Evolutionary conservation across 768 basidiomycete genomes (phyloP).

Genomic region (Rhodotorula graminis): DNA sequence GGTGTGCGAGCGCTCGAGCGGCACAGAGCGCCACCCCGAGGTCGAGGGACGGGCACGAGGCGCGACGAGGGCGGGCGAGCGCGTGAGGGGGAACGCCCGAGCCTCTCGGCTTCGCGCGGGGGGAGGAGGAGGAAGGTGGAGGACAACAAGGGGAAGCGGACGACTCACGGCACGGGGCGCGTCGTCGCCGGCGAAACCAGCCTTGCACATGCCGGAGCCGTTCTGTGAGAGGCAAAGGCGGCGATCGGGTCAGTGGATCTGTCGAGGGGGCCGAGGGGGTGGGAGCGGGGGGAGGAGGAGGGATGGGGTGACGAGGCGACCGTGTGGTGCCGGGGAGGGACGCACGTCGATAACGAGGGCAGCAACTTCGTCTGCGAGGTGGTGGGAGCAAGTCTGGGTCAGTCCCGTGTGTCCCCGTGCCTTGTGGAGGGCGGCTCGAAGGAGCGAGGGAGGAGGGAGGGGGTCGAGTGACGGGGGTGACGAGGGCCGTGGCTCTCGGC

Average conservation of each 20-base stretch:
- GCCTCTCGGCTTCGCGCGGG: no score
- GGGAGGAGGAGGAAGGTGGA: not conserved
- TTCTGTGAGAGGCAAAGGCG: constrained; percentile 54
- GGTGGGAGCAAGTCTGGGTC: not conserved
- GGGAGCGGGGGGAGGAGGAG: constrained; percentile 6
- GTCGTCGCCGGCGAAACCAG: constrained; percentile 81
- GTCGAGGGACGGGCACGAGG: no score
- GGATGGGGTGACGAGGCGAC: constrained; percentile 3
- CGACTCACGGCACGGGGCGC: constrained; percentile 70
- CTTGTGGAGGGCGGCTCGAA: not conserved
- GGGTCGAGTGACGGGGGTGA: constrained; percentile 1
- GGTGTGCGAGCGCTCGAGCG: no score
- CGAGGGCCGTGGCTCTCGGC: not conserved
- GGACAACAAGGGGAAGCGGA: constrained; percentile 1
- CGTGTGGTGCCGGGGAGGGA: not conserved
- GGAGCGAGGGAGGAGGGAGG: not conserved
- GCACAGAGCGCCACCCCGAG: no score
- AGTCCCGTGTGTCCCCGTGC: not conserved
- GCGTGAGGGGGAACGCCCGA: not conserved
- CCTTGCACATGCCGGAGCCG: constrained; percentile 99
- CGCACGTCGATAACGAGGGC: constrained; percentile 45
- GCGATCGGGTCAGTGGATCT: not conserved
- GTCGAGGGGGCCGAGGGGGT: not conserved
- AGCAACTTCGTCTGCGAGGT: constrained; percentile 41
- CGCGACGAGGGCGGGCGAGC: not conserved